Evolutionary conservation across 2,329 filamentous ascomycete genomes (phyloP).

Genomic region (Colletotrichum gloeosporioides): DNA sequence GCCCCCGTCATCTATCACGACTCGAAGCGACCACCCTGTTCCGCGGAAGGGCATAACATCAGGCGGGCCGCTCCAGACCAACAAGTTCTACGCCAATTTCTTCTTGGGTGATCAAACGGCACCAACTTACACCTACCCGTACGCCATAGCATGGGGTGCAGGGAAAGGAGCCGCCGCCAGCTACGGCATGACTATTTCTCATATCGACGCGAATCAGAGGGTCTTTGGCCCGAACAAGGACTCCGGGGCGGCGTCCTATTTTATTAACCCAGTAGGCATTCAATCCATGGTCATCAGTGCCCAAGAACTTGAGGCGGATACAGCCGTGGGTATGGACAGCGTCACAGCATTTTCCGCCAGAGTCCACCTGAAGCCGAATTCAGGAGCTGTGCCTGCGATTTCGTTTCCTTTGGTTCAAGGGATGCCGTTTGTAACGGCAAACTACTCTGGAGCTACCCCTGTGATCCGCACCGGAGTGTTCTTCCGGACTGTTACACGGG

Average conservation of each 20-base stretch:
- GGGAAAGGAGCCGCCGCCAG: slow-evolving; percentile 67
- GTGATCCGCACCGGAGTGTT: slow-evolving; percentile 76
- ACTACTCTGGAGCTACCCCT: slow-evolving; percentile 75
- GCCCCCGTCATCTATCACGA: slow-evolving; percentile 53
- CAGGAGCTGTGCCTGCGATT: slow-evolving; percentile 63
- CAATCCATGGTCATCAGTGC: slow-evolving; percentile 84
- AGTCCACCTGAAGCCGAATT: slow-evolving; percentile 67
- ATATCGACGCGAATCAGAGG: slow-evolving; percentile 71
- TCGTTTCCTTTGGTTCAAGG: slow-evolving; percentile 88
- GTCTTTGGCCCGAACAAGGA: slow-evolving; percentile 65
- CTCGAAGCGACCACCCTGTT: slow-evolving; percentile 63
- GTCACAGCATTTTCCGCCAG: slow-evolving; percentile 66
- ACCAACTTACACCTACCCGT: slow-evolving; percentile 78
- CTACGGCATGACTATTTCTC: slow-evolving; percentile 80
- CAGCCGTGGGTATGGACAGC: slow-evolving; percentile 58
- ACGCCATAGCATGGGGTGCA: slow-evolving; percentile 71
- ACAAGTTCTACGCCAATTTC: slow-evolving; percentile 84
- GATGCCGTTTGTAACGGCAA: slow-evolving; percentile 83
- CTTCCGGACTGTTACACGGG: slow-evolving; percentile 70
- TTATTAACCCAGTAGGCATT: slow-evolving; percentile 81
- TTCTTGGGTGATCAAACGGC: slow-evolving; percentile 76
- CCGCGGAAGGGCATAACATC: slow-evolving; percentile 55
- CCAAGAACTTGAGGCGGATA: slow-evolving; percentile 68
- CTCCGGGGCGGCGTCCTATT: slow-evolving; percentile 71
- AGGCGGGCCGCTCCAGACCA: slow-evolving; percentile 66